Evolutionary conservation across 202 grass and related monocot genomes (phyloP).

Genomic region (Digitaria exilis): DNA sequence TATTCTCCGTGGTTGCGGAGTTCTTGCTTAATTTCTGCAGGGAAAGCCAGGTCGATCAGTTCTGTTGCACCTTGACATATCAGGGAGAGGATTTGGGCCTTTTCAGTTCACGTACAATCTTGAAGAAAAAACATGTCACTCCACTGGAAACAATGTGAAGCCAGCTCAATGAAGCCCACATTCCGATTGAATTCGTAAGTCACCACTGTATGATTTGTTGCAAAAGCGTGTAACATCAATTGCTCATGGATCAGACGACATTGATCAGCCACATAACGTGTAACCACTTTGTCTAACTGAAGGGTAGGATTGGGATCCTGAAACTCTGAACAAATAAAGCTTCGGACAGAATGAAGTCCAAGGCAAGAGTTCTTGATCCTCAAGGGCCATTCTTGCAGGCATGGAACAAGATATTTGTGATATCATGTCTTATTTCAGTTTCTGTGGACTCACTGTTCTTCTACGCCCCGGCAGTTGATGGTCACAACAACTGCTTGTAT

Average conservation of each 20-base stretch:
- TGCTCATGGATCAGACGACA: too few relatives aligned
- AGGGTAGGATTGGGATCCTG: not conserved
- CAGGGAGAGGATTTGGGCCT: too few relatives aligned
- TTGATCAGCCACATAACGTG: too few relatives aligned
- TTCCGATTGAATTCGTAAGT: not conserved
- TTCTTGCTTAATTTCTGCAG: too few relatives aligned
- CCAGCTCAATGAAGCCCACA: not conserved
- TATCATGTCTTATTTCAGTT: conserved; percentile 77
- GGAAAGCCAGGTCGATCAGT: too few relatives aligned
- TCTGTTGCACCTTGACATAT: too few relatives aligned
- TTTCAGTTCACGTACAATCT: too few relatives aligned
- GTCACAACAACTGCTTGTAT: conserved; percentile 53
- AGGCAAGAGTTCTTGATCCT: conserved; percentile 72
- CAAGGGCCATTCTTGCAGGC: conserved; percentile 78
- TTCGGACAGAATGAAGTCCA: conserved; percentile 37
- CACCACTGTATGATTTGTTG: not conserved
- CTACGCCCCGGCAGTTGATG: conserved; percentile 66
- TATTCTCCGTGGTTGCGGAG: too few relatives aligned
- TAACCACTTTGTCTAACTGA: not conserved
- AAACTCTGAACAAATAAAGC: conserved; percentile 43
- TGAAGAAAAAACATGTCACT: not conserved
- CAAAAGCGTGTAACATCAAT: not conserved
- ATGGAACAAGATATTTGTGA: conserved; percentile 96
- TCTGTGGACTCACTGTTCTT: conserved; percentile 82
- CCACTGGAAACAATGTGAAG: not conserved